Conservation (phyloP, 176 grass and related monocot genomes). For the Oryza meridionalis region DNA sequence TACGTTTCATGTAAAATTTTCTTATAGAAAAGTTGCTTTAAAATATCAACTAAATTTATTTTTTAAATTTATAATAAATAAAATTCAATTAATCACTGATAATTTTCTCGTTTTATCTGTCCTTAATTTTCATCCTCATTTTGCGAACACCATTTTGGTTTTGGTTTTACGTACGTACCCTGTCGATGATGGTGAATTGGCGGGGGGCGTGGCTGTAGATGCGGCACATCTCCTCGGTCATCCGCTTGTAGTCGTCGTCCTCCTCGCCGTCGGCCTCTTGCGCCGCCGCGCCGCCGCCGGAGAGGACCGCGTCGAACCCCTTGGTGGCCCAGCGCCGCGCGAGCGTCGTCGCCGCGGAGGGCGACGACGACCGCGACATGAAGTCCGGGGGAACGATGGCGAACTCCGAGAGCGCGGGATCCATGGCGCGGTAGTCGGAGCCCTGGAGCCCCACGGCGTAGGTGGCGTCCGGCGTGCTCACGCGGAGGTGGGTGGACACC, state of each 20-base stretch:
- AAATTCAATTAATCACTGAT: no score
- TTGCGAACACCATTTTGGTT: no score
- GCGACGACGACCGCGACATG: neutral
- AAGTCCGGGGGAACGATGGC: constrained; percentile 59
- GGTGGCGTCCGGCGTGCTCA: constrained; percentile 83
- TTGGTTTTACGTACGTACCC: constrained; percentile 34
- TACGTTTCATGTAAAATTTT: no score
- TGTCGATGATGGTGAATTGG: constrained; percentile 75
- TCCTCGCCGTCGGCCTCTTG: constrained; percentile 68
- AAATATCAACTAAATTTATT: no score
- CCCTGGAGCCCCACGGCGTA: constrained; percentile 68
- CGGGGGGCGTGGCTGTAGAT: constrained; percentile 66
- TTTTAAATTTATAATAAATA: no score
- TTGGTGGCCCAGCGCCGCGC: constrained; percentile 28
- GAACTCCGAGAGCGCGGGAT: constrained; percentile 58
- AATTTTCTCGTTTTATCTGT: no score
- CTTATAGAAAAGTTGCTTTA: no score
- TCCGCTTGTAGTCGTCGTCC: constrained; percentile 63
- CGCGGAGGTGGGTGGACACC: constrained; percentile 74
- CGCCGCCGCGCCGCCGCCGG: neutral
- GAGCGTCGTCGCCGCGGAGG: no score
- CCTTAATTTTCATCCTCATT: no score
- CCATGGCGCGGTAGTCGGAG: constrained; percentile 60
- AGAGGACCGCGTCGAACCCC: constrained; percentile 50
- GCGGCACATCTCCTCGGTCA: constrained; percentile 65